Conservation (phyloP, 1,139 yeast genomes). For the Saccharomyces hybrid region DNA sequence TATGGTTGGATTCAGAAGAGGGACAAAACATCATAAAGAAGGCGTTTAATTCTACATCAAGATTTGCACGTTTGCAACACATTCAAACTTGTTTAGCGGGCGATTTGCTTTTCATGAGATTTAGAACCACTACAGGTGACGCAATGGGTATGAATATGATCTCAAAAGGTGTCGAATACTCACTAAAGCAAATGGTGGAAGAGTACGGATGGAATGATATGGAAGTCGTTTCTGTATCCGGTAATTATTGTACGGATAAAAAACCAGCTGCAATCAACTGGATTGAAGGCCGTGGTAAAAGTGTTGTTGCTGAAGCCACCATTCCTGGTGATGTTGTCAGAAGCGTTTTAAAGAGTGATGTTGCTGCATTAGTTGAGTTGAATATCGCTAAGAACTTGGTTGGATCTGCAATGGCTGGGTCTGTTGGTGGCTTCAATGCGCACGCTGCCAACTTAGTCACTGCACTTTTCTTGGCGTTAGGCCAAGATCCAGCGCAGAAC, state of each 20-base stretch:
- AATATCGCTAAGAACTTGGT: slow-evolving; percentile 81
- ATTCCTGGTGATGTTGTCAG: slow-evolving; percentile 74
- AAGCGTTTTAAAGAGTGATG: slow-evolving; percentile 82
- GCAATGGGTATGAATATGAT: slow-evolving; percentile 99
- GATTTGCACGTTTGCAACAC: slow-evolving; percentile 90
- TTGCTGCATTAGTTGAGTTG: slow-evolving; percentile 82
- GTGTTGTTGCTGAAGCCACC: slow-evolving; percentile 91
- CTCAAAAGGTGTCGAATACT: slow-evolving; percentile 89
- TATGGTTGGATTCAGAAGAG: slow-evolving; percentile 92
- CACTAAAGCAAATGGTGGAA: slow-evolving; percentile 76
- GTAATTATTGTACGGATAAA: slow-evolving; percentile 94
- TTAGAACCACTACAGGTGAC: slow-evolving; percentile 96
- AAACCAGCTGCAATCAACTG: slow-evolving; percentile 97
- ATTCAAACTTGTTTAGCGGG: slow-evolving; percentile 96
- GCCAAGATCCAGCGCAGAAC: slow-evolving; percentile 98
- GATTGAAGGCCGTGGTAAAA: slow-evolving; percentile 98
- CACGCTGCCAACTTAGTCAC: slow-evolving; percentile 96
- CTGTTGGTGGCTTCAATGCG: slow-evolving; percentile 95
- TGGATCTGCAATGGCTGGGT: slow-evolving; percentile 98
- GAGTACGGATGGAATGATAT: slow-evolving; percentile 91
- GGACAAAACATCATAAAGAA: slow-evolving; percentile 75
- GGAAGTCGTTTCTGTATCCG: slow-evolving; percentile 86
- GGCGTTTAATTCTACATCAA: slow-evolving; percentile 93
- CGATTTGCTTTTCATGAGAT: slow-evolving; percentile 74
- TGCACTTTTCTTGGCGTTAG: slow-evolving; percentile 87